Evolutionary conservation across 306 rosid species (phyloP).

Genomic region (Quercus parvula): DNA sequence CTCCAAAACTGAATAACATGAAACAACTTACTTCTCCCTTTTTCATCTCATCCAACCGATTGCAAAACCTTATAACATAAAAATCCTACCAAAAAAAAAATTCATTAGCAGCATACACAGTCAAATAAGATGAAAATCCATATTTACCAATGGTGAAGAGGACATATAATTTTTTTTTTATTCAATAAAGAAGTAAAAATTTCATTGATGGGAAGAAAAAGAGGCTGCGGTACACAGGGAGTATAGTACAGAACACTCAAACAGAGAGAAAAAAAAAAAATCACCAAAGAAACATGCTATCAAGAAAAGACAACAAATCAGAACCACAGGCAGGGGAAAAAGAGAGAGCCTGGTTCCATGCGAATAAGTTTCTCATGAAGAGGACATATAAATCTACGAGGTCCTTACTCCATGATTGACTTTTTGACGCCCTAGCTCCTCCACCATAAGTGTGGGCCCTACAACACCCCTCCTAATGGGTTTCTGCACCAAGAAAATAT

Average conservation of each 20-base stretch:
- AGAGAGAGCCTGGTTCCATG: too few relatives aligned
- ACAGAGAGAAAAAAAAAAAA: too few relatives aligned
- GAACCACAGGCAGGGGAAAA: too few relatives aligned
- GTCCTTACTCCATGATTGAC: constrained; percentile 56
- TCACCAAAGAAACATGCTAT: too few relatives aligned
- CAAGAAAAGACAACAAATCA: too few relatives aligned
- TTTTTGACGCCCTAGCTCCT: constrained; percentile 66
- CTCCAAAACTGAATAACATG: not conserved
- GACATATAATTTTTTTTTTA: not conserved
- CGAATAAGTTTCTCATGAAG: not conserved
- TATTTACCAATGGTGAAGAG: constrained; percentile 8
- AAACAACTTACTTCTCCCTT: constrained; percentile 85
- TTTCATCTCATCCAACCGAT: constrained; percentile 69
- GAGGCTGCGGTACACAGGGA: too few relatives aligned
- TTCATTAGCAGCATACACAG: not conserved
- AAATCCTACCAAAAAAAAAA: constrained; percentile 50
- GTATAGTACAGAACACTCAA: too few relatives aligned
- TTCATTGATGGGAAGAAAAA: too few relatives aligned
- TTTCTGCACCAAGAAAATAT: constrained; percentile 41
- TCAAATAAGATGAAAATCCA: not conserved
- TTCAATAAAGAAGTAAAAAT: too few relatives aligned
- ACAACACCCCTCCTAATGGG: constrained; percentile 84
- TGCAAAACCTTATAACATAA: constrained; percentile 69
- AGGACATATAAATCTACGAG: not conserved
- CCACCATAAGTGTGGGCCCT: constrained; percentile 85